phyloP scores from a whole-genome alignment of 164 flowering plant species.

The Dillenia turbinata region DNA sequence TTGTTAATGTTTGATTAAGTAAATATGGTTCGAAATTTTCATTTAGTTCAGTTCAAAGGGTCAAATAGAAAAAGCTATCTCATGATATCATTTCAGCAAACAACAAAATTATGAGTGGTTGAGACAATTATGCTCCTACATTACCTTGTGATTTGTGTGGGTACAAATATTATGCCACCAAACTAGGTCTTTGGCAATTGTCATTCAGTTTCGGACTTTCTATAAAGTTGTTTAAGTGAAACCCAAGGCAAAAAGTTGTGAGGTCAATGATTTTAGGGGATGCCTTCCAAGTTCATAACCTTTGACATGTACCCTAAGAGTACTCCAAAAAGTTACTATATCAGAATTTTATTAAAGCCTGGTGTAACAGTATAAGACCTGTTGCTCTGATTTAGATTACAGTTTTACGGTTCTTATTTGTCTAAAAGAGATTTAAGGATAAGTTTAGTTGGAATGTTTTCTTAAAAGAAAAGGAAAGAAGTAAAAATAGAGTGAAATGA shows the following conservation, averaged over 20 bases:
- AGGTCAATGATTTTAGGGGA: constrained; percentile 5
- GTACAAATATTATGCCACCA: neutral
- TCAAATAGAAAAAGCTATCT: neutral
- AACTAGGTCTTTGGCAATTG: constrained; percentile 1
- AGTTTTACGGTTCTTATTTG: neutral
- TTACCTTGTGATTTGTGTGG: neutral
- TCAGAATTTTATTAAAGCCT: neutral
- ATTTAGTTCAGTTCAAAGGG: neutral
- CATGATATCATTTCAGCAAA: neutral
- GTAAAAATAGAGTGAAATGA: too few relatives aligned
- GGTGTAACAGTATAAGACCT: neutral
- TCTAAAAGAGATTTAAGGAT: neutral
- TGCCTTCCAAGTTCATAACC: constrained; percentile 14
- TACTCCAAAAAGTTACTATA: constrained; percentile 1
- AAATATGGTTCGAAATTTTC: neutral
- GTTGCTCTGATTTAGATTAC: neutral
- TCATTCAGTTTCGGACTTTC: constrained; percentile 1
- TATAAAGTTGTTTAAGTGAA: neutral
- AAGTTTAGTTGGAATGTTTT: neutral
- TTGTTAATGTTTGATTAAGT: neutral
- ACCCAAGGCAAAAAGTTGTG: neutral
- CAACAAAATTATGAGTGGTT: neutral
- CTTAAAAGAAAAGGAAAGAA: neutral
- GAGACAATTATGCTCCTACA: neutral
- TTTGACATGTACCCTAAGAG: constrained; percentile 26